Evolutionary conservation across 2,329 filamentous ascomycete species (phyloP).

Genomic region (Myriosclerotinia curreyana): DNA sequence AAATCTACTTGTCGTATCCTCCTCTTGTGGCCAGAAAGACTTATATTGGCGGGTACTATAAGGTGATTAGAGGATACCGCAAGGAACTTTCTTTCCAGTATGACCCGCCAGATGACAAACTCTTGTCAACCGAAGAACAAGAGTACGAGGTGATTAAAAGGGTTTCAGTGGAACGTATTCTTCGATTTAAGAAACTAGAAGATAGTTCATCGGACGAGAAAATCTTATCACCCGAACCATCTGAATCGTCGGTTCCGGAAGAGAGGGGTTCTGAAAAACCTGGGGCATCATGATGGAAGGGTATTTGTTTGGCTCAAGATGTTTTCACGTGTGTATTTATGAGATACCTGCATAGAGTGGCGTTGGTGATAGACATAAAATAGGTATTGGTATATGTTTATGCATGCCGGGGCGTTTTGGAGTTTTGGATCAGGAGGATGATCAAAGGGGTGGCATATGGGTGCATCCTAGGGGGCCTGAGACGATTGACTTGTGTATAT

Average conservation of each 20-base stretch:
- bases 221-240: not conserved
- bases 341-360: constrained; percentile 18
- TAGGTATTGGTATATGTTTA: constrained; percentile 8
- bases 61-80: not conserved
- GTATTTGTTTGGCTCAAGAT: not conserved
- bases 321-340: constrained; percentile 5
- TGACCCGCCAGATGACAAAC: not conserved
- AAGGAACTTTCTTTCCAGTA: not conserved
- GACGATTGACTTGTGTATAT: not conserved
- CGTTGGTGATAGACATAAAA: constrained; percentile 17
- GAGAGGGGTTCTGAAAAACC: not conserved
- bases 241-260: not conserved
- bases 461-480: not conserved
- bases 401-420: constrained; percentile 19
- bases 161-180: not conserved
- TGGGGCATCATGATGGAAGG: not conserved
- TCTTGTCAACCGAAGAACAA: not conserved
- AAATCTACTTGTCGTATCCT: constrained; percentile 6
- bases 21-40: not conserved
- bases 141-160: not conserved
- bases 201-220: not conserved
- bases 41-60: not conserved
- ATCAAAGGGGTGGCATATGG: not conserved
- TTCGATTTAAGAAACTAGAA: not conserved
- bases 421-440: not conserved